These are phyloP conservation scores for Dendrobium officinale DNA, from an alignment of 106 monocot genomes.

Conservation along the genomic window DNA sequence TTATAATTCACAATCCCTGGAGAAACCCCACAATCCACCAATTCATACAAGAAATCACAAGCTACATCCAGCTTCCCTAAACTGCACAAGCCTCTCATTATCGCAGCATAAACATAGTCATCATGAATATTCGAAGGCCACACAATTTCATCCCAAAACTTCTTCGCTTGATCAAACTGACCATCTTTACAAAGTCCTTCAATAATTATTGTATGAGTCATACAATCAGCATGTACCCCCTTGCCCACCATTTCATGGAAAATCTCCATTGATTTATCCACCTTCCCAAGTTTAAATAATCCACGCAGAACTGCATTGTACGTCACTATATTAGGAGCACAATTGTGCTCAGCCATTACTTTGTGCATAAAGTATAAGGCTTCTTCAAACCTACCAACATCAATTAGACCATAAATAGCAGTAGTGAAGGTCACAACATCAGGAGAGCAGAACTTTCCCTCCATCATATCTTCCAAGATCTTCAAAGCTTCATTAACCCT, in stretches of 20 bases:
- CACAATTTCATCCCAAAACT: slow-evolving; percentile 62
- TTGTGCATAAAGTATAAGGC: slow-evolving; percentile 45
- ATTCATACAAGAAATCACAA: slow-evolving; percentile 77
- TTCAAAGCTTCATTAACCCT: slow-evolving; percentile 57
- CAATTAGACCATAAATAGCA: slow-evolving; percentile 45
- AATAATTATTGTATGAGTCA: slow-evolving; percentile 46
- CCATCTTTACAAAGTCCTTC: slow-evolving; percentile 47
- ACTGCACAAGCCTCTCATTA: slow-evolving; percentile 62
- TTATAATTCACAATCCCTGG: slow-evolving; percentile 83
- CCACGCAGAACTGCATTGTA: slow-evolving; percentile 63
- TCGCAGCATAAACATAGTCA: slow-evolving; percentile 68
- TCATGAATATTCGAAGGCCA: slow-evolving; percentile 78
- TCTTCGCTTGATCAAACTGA: slow-evolving; percentile 45
- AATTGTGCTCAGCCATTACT: slow-evolving; percentile 35
- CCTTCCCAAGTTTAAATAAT: slow-evolving; percentile 37
- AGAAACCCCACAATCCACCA: slow-evolving; percentile 62
- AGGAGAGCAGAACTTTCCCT: slow-evolving; percentile 69
- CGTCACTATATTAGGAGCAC: slow-evolving; percentile 63
- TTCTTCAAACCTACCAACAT: slow-evolving; percentile 46
- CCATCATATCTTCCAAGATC: slow-evolving; percentile 77
- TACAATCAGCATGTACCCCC: slow-evolving; percentile 31
- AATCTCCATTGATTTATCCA: slow-evolving; percentile 57
- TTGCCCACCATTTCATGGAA: slow-evolving; percentile 53
- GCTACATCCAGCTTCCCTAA: slow-evolving; percentile 58
- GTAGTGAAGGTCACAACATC: slow-evolving; percentile 91